Evolutionary conservation across 169 alveolate species (phyloP).

Genomic region (Plasmodium inui): DNA sequence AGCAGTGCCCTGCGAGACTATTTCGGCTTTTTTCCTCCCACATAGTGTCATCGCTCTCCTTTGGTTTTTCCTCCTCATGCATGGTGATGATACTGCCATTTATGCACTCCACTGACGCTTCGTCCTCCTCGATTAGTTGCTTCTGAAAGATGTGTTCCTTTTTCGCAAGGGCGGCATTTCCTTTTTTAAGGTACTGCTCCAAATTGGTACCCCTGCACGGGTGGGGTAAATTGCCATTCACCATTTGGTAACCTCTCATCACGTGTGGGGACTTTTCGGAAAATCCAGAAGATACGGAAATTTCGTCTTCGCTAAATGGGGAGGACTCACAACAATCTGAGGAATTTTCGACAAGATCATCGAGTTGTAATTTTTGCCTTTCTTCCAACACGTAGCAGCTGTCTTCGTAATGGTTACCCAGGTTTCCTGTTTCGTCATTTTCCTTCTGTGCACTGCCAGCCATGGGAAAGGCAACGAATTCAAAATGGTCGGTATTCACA

Average conservation of each 20-base stretch:
- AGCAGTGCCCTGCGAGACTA: neutral
- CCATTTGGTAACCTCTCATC: neutral
- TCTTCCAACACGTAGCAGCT: neutral
- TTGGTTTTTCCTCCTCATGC: neutral
- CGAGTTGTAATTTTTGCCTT: constrained; percentile 9
- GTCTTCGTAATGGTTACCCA: neutral
- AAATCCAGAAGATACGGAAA: neutral
- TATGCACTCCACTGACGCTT: neutral
- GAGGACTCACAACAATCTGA: constrained; percentile 15
- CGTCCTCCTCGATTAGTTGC: neutral
- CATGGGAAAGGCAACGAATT: neutral
- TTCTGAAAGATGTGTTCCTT: neutral
- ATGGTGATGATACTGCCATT: neutral
- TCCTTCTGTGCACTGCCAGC: neutral
- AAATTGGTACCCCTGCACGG: neutral
- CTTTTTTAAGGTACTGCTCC: neutral
- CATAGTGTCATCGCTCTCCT: neutral
- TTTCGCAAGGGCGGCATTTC: neutral
- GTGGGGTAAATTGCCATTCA: neutral
- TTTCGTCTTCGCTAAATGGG: constrained; percentile 9
- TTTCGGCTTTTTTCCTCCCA: neutral
- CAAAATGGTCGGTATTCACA: constrained; percentile 31
- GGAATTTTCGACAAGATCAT: constrained; percentile 51
- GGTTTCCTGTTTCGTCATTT: neutral
- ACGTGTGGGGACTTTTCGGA: constrained; percentile 10